Conservation (phyloP, 1,139 yeast species). For the Magnusiomyces fungicola region DNA sequence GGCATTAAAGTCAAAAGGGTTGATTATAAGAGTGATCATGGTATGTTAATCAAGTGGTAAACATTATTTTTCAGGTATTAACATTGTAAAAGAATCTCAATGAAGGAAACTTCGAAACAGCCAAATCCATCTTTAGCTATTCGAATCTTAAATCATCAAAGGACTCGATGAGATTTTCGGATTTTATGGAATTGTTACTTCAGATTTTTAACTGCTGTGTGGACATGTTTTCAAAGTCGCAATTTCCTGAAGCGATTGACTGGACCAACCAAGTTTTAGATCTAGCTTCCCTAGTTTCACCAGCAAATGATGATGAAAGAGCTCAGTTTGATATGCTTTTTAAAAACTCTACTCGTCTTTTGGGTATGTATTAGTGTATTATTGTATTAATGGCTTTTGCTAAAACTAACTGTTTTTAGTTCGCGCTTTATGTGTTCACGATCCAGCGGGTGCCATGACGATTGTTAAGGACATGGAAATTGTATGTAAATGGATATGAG, state of each 20-base stretch:
- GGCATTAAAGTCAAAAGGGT: constrained; percentile 5
- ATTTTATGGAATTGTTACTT: constrained; percentile 4
- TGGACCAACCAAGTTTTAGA: constrained; percentile 13
- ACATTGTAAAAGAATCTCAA: constrained; percentile 2
- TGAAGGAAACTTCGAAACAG: not conserved
- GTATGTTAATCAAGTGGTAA: constrained; percentile 9
- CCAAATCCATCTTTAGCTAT: constrained; percentile 1
- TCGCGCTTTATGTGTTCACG: constrained; percentile 12
- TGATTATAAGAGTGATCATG: constrained; percentile 8
- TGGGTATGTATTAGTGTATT: constrained; percentile 4
- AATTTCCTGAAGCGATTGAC: constrained; percentile 5
- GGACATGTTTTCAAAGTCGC: constrained; percentile 9
- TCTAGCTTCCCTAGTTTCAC: not conserved
- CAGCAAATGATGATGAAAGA: not conserved
- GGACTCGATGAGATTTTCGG: not conserved
- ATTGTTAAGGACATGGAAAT: constrained; percentile 16
- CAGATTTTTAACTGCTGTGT: constrained; percentile 15
- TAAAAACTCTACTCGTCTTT: constrained; percentile 11
- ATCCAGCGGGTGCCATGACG: constrained; percentile 13
- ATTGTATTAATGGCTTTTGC: not conserved
- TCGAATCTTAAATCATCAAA: not conserved
- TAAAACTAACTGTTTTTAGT: constrained; percentile 4
- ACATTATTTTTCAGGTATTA: too few species aligned
- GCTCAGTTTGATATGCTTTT: not conserved
- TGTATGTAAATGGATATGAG: constrained; percentile 4